A percentile compares a stretch with the other conserved stretches of the same genome.
These are phyloP conservation scores for Erodium moschatum DNA, from an alignment of 441 rosid species.

Conservation along the genomic window DNA sequence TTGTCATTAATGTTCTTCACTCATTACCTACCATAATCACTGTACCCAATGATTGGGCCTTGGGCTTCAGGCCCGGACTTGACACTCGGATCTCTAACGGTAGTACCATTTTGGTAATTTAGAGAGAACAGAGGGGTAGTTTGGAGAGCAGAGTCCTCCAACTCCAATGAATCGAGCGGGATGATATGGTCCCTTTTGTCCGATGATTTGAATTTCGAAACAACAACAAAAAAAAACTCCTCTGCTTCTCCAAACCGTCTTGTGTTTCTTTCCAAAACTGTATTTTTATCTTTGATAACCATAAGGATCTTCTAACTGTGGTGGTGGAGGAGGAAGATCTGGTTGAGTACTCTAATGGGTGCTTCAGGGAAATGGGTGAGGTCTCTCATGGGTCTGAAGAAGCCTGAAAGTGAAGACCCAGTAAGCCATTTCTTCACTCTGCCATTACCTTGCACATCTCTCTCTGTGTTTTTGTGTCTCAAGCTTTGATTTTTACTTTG, in stretches of 20 bases:
- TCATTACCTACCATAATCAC: too few species aligned
- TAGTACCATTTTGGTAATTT: not conserved
- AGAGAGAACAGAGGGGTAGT: not conserved
- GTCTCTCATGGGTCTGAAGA: conserved; percentile 60
- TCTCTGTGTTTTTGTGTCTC: not conserved
- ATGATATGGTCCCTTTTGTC: not conserved
- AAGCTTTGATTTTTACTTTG: not conserved
- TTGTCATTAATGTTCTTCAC: not conserved
- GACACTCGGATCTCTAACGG: too few species aligned
- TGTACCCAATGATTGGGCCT: not conserved
- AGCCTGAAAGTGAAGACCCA: conserved; percentile 29
- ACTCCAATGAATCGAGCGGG: not conserved
- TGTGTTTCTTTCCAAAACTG: not conserved
- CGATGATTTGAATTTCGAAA: not conserved
- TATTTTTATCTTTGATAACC: too few species aligned
- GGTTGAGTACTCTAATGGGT: conserved; percentile 31
- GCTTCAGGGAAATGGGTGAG: conserved; percentile 92
- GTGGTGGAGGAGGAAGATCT: too few species aligned
- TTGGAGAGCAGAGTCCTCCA: not conserved
- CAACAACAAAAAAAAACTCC: too few species aligned
- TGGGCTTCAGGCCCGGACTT: not conserved
- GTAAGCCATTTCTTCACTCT: conserved; percentile 30
- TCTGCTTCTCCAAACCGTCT: not conserved
- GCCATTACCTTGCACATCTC: not conserved
- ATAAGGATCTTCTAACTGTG: too few species aligned